Percentiles rank a stretch among this genome's conserved stretches.
phyloP scores from a whole-genome alignment of 2,329 filamentous ascomycete species.

The Hypoxylon sp. region DNA sequence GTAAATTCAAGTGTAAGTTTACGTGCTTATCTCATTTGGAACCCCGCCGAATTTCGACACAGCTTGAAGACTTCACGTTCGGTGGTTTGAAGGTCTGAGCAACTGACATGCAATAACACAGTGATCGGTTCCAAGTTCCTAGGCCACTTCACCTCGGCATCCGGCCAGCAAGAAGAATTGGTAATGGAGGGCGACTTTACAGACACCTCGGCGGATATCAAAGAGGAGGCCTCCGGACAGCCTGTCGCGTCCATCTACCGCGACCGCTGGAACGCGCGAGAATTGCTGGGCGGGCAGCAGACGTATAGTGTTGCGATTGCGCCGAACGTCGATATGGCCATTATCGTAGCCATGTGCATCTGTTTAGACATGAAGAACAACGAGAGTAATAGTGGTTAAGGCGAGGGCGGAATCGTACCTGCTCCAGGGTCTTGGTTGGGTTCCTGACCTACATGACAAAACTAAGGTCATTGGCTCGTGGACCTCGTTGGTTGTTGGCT shows the following conservation, averaged over 20 bases:
- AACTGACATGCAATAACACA: constrained; percentile 48
- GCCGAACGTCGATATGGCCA: constrained; percentile 74
- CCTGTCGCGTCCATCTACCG: constrained; percentile 73
- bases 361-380: constrained; percentile 75
- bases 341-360: constrained; percentile 77
- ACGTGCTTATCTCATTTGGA: too few relatives aligned
- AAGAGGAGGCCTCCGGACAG: constrained; percentile 64
- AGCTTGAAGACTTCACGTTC: not conserved
- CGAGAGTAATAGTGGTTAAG: constrained; percentile 56
- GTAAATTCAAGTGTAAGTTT: constrained; percentile 65
- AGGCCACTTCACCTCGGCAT: constrained; percentile 68
- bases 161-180: constrained; percentile 63
- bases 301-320: constrained; percentile 76
- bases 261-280: constrained; percentile 69
- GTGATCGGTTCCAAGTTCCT: constrained; percentile 69
- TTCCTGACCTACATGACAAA: not conserved
- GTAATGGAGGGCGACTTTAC: constrained; percentile 74
- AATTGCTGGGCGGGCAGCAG: constrained; percentile 73
- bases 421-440: not conserved
- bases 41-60: not conserved
- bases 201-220: constrained; percentile 71
- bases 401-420: not conserved
- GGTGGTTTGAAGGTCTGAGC: not conserved
- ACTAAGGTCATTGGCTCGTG: not conserved
- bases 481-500: not conserved